These are phyloP conservation scores for Petunia secreta DNA, from an alignment of 257 asterid species.

Conservation along the genomic window DNA sequence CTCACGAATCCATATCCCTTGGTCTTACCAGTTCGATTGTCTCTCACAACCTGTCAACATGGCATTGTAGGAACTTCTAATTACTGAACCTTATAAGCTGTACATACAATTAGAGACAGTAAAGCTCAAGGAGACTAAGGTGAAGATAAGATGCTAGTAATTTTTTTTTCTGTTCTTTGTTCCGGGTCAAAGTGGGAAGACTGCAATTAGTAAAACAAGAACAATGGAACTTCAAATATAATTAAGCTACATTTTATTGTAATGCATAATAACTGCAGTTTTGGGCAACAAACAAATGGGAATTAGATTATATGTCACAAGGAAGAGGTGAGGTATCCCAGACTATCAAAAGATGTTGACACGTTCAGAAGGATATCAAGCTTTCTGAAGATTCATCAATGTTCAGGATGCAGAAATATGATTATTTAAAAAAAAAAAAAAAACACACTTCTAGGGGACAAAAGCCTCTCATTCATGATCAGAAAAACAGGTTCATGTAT, in stretches of 20 bases:
- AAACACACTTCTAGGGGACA: no score
- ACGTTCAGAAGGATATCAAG: no score
- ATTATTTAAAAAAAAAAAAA: no score
- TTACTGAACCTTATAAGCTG: not conserved
- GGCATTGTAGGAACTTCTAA: not conserved
- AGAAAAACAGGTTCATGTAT: constrained; percentile 63
- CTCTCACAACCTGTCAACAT: constrained; percentile 73
- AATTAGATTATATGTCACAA: not conserved
- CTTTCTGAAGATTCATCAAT: no score
- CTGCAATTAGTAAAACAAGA: not conserved
- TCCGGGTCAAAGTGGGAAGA: not conserved
- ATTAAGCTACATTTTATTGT: no score
- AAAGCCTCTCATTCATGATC: no score
- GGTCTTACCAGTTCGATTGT: constrained; percentile 92
- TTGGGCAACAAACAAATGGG: no score
- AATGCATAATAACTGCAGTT: not conserved
- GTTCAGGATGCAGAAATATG: no score
- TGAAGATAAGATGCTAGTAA: not conserved
- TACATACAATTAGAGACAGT: not conserved
- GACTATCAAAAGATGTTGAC: no score
- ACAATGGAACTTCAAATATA: not conserved
- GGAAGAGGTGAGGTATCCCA: not conserved
- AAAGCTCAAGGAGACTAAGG: not conserved
- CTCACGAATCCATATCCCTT: constrained; percentile 91
- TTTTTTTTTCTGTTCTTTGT: not conserved